Conservation (phyloP, 148 eudicot genomes). For the Nyssa sinensis region DNA sequence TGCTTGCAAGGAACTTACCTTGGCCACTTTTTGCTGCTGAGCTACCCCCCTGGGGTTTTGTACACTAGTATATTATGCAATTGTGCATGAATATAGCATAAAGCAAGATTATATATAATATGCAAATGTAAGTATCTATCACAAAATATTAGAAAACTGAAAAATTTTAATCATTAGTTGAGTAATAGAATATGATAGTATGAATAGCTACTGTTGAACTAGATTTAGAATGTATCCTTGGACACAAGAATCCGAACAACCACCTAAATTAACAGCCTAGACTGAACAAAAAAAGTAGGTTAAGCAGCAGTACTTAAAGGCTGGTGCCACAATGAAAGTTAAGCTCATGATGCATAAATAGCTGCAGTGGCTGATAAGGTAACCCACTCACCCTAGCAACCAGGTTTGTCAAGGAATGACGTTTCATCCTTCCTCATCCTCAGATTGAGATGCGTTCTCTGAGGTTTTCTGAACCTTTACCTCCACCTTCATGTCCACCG, state of each 20-base stretch:
- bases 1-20: too few species aligned
- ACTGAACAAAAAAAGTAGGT: neutral
- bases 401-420: neutral
- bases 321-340: neutral
- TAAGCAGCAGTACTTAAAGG: neutral
- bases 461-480: conserved; percentile 14
- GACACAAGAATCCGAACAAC: neutral
- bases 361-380: neutral
- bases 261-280: neutral
- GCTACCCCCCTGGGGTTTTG: too few species aligned
- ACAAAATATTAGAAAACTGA: neutral
- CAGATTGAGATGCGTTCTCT: conserved; percentile 19
- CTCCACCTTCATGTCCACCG: conserved; percentile 25
- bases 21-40: too few species aligned
- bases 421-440: conserved; percentile 35
- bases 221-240: neutral
- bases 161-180: neutral
- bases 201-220: neutral
- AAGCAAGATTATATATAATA: neutral
- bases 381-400: conserved; percentile 21
- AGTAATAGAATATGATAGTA: neutral
- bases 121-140: neutral
- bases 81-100: neutral
- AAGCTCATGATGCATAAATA: neutral
- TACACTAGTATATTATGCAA: too few species aligned